These are phyloP conservation scores for Stipa capillata DNA, from an alignment of 176 grass and related monocot genomes.

Conservation along the genomic window DNA sequence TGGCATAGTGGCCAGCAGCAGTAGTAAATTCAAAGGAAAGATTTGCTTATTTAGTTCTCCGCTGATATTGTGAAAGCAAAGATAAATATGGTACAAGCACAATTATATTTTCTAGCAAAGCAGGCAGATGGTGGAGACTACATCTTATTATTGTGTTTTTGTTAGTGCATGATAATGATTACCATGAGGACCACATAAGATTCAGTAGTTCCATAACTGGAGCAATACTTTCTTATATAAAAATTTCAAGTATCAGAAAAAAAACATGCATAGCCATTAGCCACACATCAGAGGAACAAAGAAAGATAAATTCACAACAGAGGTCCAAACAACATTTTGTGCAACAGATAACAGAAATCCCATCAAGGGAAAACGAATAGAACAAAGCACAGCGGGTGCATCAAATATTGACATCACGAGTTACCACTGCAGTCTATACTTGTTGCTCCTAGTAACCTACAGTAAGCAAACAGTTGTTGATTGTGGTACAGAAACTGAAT, in stretches of 20 bases:
- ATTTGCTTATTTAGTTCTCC: background rate
- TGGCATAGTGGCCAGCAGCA: background rate
- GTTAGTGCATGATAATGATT: slow-evolving; percentile 1
- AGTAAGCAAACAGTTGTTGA: background rate
- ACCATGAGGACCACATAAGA: background rate
- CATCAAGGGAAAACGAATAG: background rate
- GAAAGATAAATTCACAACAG: background rate
- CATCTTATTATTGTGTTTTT: slow-evolving; percentile 25
- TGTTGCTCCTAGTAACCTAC: background rate
- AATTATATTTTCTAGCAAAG: background rate
- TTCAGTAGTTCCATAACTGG: background rate
- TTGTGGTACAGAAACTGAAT: background rate
- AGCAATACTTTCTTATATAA: background rate
- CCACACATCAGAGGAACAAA: background rate
- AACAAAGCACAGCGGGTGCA: background rate
- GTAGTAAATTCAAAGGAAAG: slow-evolving; percentile 16
- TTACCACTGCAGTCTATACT: background rate
- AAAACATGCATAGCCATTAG: background rate
- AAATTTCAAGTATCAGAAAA: background rate
- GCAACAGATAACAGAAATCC: background rate
- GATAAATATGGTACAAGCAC: background rate
- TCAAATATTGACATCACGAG: background rate
- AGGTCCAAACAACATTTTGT: background rate
- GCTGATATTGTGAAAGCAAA: background rate
- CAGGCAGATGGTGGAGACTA: background rate